Evolutionary conservation across 495 filamentous ascomycete species (phyloP).

Genomic region (Neurospora tetraspora): DNA sequence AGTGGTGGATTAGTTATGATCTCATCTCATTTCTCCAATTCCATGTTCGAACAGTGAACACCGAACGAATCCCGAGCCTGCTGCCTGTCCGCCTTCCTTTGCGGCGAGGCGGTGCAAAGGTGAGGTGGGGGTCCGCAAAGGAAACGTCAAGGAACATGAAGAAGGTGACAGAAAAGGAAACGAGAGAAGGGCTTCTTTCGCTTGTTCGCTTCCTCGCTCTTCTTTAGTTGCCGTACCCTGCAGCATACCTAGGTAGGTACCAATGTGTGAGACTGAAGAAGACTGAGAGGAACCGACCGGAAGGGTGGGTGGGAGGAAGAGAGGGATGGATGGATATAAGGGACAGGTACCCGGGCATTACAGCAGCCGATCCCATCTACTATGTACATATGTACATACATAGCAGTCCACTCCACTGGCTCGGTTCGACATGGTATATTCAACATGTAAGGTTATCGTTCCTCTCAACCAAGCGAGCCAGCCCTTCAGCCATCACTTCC

Average conservation of each 20-base stretch:
- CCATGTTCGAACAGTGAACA: background rate
- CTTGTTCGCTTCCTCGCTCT: no score
- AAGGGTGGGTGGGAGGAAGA: background rate
- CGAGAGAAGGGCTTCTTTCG: no score
- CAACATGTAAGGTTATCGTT: background rate
- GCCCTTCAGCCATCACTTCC: no score
- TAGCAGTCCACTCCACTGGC: background rate
- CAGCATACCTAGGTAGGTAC: no score
- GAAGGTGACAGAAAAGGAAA: no score
- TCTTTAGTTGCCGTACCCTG: no score
- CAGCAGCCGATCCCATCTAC: background rate
- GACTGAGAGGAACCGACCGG: background rate
- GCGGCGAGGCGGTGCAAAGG: background rate
- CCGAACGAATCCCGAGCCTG: background rate
- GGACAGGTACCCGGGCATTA: background rate
- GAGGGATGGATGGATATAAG: background rate
- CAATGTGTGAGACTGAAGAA: background rate
- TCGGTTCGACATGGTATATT: background rate
- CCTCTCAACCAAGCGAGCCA: background rate
- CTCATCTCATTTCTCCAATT: background rate
- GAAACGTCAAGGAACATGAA: no score
- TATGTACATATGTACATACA: no score
- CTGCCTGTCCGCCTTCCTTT: background rate
- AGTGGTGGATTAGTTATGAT: background rate
- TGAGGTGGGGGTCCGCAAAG: no score